Conservation (phyloP, 768 basidiomycete genomes). For the Baorangia bicolor region DNA sequence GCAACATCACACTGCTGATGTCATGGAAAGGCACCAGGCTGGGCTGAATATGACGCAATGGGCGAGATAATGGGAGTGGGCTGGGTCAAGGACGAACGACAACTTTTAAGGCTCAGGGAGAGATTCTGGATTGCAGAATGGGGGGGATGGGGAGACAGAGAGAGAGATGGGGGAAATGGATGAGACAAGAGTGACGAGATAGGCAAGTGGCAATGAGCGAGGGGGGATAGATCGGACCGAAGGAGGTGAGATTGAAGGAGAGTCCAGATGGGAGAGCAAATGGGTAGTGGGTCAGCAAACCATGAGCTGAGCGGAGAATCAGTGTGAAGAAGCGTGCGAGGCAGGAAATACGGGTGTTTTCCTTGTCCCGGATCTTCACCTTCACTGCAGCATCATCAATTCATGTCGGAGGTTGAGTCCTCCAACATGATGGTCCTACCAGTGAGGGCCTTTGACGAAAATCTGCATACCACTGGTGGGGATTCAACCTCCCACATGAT, state of each 20-base stretch:
- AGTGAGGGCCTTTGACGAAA: too few relatives aligned
- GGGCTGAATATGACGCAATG: constrained; percentile 27
- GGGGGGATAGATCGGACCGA: constrained; percentile 38
- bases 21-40: constrained; percentile 11
- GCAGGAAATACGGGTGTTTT: constrained; percentile 14
- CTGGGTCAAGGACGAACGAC: constrained; percentile 57
- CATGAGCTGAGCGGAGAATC: constrained; percentile 21
- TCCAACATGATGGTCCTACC: too few relatives aligned
- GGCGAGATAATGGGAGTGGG: constrained; percentile 30
- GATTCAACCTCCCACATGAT: too few relatives aligned
- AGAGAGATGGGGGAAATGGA: constrained; percentile 50
- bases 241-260: constrained; percentile 57
- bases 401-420: too few relatives aligned
- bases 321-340: constrained; percentile 1
- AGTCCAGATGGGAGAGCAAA: constrained; percentile 67
- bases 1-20: constrained; percentile 38
- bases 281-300: constrained; percentile 41
- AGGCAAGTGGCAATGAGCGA: constrained; percentile 36
- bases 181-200: constrained; percentile 59
- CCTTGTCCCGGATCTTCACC: too few relatives aligned
- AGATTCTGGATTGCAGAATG: too few relatives aligned
- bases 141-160: constrained; percentile 38
- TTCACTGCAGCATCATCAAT: too few relatives aligned
- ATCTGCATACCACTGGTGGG: too few relatives aligned
- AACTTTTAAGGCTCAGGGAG: constrained; percentile 50